Percentiles rank a stretch among this genome's conserved stretches.
phyloP scores from a whole-genome alignment of 495 filamentous ascomycete genomes.

The Neurospora cerealis region DNA sequence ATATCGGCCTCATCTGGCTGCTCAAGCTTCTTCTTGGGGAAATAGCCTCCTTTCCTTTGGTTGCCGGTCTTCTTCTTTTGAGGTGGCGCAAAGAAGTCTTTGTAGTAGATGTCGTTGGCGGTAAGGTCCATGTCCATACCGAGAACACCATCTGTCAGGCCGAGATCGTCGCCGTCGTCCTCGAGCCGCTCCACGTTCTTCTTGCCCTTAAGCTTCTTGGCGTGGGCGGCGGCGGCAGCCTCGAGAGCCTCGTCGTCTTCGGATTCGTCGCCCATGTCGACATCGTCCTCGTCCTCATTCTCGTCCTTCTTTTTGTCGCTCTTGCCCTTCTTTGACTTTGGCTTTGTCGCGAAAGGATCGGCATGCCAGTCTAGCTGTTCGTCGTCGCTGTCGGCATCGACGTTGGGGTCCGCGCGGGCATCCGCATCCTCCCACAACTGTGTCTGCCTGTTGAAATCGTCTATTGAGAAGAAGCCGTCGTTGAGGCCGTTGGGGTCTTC shows the following conservation, averaged over 20 bases:
- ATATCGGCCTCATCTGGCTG: conserved; percentile 51
- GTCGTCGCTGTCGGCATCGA: conserved; percentile 56
- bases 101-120: conserved; percentile 78
- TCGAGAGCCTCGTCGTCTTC: conserved; percentile 6
- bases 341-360: conserved; percentile 44
- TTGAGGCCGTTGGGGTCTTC: conserved; percentile 57
- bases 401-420: conserved; percentile 49
- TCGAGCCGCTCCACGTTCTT: conserved; percentile 20
- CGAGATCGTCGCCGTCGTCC: conserved; percentile 45
- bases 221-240: neutral
- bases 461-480: conserved; percentile 96
- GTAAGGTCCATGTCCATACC: conserved; percentile 50
- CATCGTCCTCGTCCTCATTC: conserved; percentile 9
- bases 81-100: conserved; percentile 84
- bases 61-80: conserved; percentile 45
- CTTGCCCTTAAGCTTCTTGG: conserved; percentile 3
- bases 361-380: conserved; percentile 79
- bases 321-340: conserved; percentile 1
- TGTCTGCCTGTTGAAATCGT: conserved; percentile 91
- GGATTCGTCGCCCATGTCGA: conserved; percentile 42
- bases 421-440: conserved; percentile 81
- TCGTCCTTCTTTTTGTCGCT: conserved; percentile 5
- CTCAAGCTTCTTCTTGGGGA: conserved; percentile 20
- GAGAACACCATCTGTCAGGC: conserved; percentile 37
- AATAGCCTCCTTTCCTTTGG: neutral